Evolutionary conservation across 768 basidiomycete species (phyloP).

Genomic region (Fomitopsis pulvina): DNA sequence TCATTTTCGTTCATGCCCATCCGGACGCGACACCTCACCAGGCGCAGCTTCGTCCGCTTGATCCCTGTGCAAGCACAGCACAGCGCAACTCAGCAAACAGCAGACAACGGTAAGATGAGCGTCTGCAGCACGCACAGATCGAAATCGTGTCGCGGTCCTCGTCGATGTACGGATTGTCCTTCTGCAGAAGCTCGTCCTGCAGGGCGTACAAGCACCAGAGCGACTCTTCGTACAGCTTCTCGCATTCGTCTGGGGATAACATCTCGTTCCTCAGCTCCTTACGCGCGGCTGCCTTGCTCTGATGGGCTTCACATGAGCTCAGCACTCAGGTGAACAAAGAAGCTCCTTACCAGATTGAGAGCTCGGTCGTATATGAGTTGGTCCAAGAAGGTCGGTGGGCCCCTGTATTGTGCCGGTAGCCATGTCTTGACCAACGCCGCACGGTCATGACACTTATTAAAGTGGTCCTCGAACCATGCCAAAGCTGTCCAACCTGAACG

Average conservation of each 20-base stretch:
- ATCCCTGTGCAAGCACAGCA: slow-evolving; percentile 47
- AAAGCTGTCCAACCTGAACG: slow-evolving; percentile 43
- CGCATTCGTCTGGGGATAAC: slow-evolving; percentile 72
- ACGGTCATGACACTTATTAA: slow-evolving; percentile 91
- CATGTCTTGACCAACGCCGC: slow-evolving; percentile 85
- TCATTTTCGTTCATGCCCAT: slow-evolving; percentile 75
- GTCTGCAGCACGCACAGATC: slow-evolving; percentile 46
- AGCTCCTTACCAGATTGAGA: slow-evolving; percentile 61
- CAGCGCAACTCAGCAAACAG: no score
- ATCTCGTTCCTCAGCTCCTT: slow-evolving; percentile 85
- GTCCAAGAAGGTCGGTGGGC: slow-evolving; percentile 80
- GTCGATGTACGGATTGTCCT: slow-evolving; percentile 77
- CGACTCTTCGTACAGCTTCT: slow-evolving; percentile 92
- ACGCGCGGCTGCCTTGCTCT: slow-evolving; percentile 91
- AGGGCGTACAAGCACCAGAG: slow-evolving; percentile 91
- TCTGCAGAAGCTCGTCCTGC: slow-evolving; percentile 81
- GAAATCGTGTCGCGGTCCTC: slow-evolving; percentile 76
- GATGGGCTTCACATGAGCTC: slow-evolving; percentile 4
- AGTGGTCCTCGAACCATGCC: slow-evolving; percentile 89
- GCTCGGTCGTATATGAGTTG: slow-evolving; percentile 92
- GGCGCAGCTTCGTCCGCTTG: slow-evolving; percentile 76
- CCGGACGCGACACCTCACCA: slow-evolving; percentile 68
- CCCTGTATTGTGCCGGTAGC: slow-evolving; percentile 77
- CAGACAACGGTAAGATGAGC: not conserved
- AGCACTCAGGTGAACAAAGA: not conserved